Base-by-base conservation (phyloP, 345 rosid species). In the Salix brachista region DNA sequence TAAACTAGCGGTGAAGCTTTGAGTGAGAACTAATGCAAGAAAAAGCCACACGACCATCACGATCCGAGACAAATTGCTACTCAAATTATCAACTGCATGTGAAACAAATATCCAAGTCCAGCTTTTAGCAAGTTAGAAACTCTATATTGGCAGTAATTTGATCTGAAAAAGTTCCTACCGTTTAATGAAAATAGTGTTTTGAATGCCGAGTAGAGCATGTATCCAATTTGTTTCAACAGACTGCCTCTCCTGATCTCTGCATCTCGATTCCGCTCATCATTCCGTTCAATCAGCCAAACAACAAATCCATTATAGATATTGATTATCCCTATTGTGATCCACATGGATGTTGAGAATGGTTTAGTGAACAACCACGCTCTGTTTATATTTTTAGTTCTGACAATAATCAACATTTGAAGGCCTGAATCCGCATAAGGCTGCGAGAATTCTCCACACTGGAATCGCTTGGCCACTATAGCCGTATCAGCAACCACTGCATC, bases 401-500 rank as follows among this genome's bases (percentile, higher is more conserved):
- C 36, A 66, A 0, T 34, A 4, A 78, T 70, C 58, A 81, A 0
- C 61, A 80, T 78, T 25, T 71, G 77, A 12, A 83, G 56, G 10
- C 80, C 80, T 12, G 80, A 36, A 21, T 78, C 84, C 0, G 80
- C 19, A 26, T 75, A 81, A 39, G 86, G 86, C 13, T 75, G 82
- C 2, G 86, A 74, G 77, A 80, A 80, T 41, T 77, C 78, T n/a
- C 44, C 82, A 16, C 0, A 48, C 61, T 46, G 52, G 4, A 30
- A 67, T 3, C 82, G 75, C 16, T 78, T 50, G 32, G 86, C 80
- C 13, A 78, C 26, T 7, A 75, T 80, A 2, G 84, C 75, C 7
- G 77, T 78, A 41, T 84, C 86, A 19, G 72, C 84, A 4, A 75
- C 82, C 1, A 69, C 83, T 39, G 80, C 84, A 69, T 78, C 86